Evolutionary conservation across 1,284 basidiomycete genomes (phyloP).

Genomic region (Xerocomus amazonicus): DNA sequence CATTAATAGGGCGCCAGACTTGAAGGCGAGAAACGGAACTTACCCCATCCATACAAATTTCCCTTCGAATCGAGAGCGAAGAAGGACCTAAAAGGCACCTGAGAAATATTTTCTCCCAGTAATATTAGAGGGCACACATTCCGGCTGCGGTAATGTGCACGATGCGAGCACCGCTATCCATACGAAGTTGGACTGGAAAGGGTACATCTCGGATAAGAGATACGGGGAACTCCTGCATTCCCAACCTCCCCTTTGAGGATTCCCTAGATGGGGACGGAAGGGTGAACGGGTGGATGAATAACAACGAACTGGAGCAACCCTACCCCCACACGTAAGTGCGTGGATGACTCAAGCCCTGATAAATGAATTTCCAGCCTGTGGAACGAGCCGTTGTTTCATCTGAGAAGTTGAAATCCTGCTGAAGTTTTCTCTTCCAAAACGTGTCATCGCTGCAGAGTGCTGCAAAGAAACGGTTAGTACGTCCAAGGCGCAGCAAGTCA

Average conservation of each 20-base stretch:
- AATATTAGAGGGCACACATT: conserved; percentile 49
- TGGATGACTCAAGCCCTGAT: conserved; percentile 59
- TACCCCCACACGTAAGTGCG: conserved; percentile 82
- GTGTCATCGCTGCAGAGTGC: conserved; percentile 66
- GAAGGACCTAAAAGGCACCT: conserved; percentile 58
- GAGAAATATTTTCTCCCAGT: conserved; percentile 6
- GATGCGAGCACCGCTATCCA: conserved; percentile 55
- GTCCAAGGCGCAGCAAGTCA: conserved; percentile 58
- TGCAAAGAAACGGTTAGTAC: conserved; percentile 57
- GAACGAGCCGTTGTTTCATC: conserved; percentile 64
- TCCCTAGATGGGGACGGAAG: conserved; percentile 43
- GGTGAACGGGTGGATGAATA: conserved; percentile 3
- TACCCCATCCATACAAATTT: conserved; percentile 81
- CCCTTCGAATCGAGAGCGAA: conserved; percentile 76
- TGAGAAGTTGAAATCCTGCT: conserved; percentile 76
- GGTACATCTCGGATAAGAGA: conserved; percentile 44
- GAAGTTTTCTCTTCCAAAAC: conserved; percentile 73
- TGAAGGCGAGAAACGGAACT: neutral
- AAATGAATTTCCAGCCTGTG: conserved; percentile 77
- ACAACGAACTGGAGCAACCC: conserved; percentile 18
- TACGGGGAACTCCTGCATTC: conserved; percentile 40
- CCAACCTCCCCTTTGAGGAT: conserved; percentile 56
- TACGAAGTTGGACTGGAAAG: conserved; percentile 56
- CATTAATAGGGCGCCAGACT: conserved; percentile 4
- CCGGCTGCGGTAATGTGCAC: conserved; percentile 76